Evolutionary conservation across 441 rosid genomes (phyloP), one percentile per base, ranked within the genome.

Genomic region (Melastoma candidum): DNA sequence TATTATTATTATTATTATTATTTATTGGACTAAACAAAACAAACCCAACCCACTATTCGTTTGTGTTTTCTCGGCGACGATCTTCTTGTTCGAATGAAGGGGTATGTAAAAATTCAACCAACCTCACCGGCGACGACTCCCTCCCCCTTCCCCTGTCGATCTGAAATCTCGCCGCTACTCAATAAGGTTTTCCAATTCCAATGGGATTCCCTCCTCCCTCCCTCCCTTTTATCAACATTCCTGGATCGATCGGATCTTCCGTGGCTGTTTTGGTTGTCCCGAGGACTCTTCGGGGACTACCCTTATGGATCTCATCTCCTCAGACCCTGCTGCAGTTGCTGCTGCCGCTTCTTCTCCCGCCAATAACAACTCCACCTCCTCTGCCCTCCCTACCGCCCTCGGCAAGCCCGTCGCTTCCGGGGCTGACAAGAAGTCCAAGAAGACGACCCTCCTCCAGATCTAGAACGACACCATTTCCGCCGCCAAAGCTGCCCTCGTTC

Each of bases 281-380:
- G n/a, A 89, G 97, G 97, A 93, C 39, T 77, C 96, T 7, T 76
- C 93, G 56, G 97, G 97, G 59, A 84, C 70, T 36, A 89, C 99
- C 63, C 78, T 93, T 61, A 93, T 93, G 99, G 99, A 93, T 89
- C 90, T 89, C 74, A 93, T 93, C 46, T 77, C 96, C 62, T 90
- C 97, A 24, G 99, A 93, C 47, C 69, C 69, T 13, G 39, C 56
- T 24, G 39, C 59, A n/a, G n/a, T n/a, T n/a, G n/a, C n/a, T n/a
- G n/a, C n/a, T 26, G 68, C 87, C 13, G 63, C 85, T 1, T 41
- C 74, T 10, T 68, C 89, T 78, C 22, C 60, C 84, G 22, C 49
- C 84, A 24, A 46, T 77, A 2, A 63, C 74, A 45, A 53, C 47
- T 14, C 51, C 46, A 25, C 22, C 14, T 32, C 45, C 45, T 11